These are phyloP conservation scores for Daldinia decipiens DNA, from an alignment of 495 filamentous ascomycete genomes.

Conservation along the genomic window DNA sequence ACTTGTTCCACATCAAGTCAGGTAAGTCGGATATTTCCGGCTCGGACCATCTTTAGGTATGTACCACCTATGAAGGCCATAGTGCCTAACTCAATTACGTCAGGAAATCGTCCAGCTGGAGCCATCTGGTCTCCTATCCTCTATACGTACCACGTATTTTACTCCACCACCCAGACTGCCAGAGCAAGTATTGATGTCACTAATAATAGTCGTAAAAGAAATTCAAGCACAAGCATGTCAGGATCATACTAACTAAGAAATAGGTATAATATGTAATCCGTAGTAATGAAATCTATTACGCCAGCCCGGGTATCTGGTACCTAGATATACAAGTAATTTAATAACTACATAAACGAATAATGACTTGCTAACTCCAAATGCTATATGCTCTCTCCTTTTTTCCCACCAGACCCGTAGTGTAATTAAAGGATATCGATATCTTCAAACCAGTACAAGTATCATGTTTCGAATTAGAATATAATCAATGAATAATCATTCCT, in stretches of 20 bases:
- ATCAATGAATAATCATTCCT: slow-evolving; percentile 1
- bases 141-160: background rate
- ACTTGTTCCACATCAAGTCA: background rate
- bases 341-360: slow-evolving; percentile 3
- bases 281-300: slow-evolving; percentile 14
- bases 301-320: slow-evolving; percentile 37
- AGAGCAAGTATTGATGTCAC: slow-evolving; percentile 7
- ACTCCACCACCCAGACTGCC: background rate
- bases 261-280: too few species aligned
- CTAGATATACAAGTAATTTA: slow-evolving; percentile 31
- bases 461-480: background rate
- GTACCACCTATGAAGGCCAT: too few species aligned
- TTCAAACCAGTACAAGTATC: slow-evolving; percentile 9
- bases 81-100: background rate
- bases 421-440: slow-evolving; percentile 13
- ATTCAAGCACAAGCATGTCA: background rate
- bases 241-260: background rate
- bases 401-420: background rate
- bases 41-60: background rate
- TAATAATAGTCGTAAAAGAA: background rate
- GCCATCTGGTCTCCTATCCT: background rate
- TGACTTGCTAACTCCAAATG: slow-evolving; percentile 36
- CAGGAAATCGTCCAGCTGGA: slow-evolving; percentile 1
- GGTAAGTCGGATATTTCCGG: slow-evolving; percentile 21
- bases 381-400: slow-evolving; percentile 28